These are phyloP conservation scores for Primulina eburnea DNA, from an alignment of 257 asterid genomes.

Conservation along the genomic window DNA sequence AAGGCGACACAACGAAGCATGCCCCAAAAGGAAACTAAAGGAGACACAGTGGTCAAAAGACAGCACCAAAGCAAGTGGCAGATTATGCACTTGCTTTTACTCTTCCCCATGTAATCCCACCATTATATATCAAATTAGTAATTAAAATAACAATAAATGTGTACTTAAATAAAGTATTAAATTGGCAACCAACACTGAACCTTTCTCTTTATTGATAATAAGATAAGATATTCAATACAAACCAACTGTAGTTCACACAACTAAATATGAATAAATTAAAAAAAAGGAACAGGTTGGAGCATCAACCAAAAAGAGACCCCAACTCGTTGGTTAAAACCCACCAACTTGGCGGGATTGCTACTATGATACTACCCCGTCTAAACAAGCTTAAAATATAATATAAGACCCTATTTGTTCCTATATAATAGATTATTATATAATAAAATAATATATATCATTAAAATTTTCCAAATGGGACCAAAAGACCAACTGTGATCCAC, in stretches of 20 bases:
- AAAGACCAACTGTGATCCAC: background rate
- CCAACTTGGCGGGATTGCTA: background rate
- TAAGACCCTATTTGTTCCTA: background rate
- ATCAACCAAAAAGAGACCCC: background rate
- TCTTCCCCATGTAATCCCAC: background rate
- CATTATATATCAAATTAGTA: too few species aligned
- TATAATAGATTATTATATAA: too few species aligned
- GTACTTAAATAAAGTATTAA: too few species aligned
- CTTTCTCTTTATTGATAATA: background rate
- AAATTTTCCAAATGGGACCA: background rate
- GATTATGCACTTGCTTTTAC: background rate
- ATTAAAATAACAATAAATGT: background rate
- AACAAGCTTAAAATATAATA: background rate
- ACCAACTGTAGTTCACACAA: background rate
- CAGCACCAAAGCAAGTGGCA: background rate
- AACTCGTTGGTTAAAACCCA: background rate
- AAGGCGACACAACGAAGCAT: background rate
- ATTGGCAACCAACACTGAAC: background rate
- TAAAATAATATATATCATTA: too few species aligned
- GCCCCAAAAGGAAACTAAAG: background rate
- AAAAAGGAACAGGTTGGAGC: background rate
- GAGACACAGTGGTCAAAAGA: background rate
- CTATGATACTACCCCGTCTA: background rate
- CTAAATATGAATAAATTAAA: background rate
- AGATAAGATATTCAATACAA: background rate